phyloP scores from a whole-genome alignment of 805 yeast species.

The Myxozyma nipponensis region DNA sequence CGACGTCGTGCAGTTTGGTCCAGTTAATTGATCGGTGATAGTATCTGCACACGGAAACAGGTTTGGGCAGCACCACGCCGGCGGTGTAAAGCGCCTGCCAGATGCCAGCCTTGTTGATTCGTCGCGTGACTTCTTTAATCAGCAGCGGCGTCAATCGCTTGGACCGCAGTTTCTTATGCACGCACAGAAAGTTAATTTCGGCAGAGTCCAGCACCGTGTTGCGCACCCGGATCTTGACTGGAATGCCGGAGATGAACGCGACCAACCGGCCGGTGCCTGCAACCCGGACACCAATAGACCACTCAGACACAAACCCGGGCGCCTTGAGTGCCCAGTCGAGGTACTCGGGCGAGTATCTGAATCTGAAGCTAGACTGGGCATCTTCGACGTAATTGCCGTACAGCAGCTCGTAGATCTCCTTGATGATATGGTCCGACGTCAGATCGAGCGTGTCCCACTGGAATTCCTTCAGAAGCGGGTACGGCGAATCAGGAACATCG shows the following conservation, averaged over 20 bases:
- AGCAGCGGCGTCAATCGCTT: slow-evolving; percentile 92
- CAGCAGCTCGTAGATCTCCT: slow-evolving; percentile 73
- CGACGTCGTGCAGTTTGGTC: slow-evolving; percentile 84
- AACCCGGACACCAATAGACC: slow-evolving; percentile 94
- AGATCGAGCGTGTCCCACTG: slow-evolving; percentile 85
- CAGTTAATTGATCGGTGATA: slow-evolving; percentile 93
- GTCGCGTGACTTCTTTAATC: slow-evolving; percentile 88
- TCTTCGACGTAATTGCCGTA: slow-evolving; percentile 95
- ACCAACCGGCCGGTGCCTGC: slow-evolving; percentile 70
- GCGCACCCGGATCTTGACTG: slow-evolving; percentile 62
- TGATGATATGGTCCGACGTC: slow-evolving; percentile 50
- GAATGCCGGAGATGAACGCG: slow-evolving; percentile 90
- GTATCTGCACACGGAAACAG: slow-evolving; percentile 81
- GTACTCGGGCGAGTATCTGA: slow-evolving; percentile 78
- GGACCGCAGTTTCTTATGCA: slow-evolving; percentile 89
- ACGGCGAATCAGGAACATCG: slow-evolving; percentile 68
- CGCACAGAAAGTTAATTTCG: slow-evolving; percentile 90
- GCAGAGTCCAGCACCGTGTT: slow-evolving; percentile 49
- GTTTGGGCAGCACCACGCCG: slow-evolving; percentile 89
- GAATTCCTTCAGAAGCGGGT: slow-evolving; percentile 69
- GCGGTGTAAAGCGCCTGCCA: slow-evolving; percentile 98
- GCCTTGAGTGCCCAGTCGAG: slow-evolving; percentile 90
- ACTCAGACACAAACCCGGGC: slow-evolving; percentile 85
- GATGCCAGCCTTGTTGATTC: slow-evolving; percentile 76
- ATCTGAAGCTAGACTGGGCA: slow-evolving; percentile 84